phyloP scores from a whole-genome alignment of 805 yeast species.

The Lipomyces japonicus region DNA sequence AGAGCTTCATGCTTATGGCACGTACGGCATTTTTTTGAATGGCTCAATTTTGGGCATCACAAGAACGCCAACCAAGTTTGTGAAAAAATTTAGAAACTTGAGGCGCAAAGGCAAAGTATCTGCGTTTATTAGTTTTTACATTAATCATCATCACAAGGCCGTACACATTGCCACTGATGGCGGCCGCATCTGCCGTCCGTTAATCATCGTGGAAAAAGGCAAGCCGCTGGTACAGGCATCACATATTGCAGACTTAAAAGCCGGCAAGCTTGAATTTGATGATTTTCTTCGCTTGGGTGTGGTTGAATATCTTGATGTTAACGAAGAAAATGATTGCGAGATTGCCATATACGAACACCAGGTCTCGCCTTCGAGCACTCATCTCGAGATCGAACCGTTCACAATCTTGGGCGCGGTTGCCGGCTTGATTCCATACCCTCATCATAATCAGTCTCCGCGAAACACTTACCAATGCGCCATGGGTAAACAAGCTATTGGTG shows the following conservation, averaged over 20 bases:
- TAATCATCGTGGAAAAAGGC: conserved; percentile 79
- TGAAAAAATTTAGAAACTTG: conserved; percentile 67
- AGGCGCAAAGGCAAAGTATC: conserved; percentile 84
- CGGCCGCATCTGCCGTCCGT: conserved; percentile 95
- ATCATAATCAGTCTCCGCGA: conserved; percentile 99
- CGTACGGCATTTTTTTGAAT: conserved; percentile 81
- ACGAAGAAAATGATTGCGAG: conserved; percentile 91
- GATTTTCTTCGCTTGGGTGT: conserved; percentile 81
- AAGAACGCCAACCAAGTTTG: conserved; percentile 79
- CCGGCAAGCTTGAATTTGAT: conserved; percentile 81
- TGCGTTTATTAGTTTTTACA: conserved; percentile 85
- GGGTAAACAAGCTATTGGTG: conserved; percentile 99
- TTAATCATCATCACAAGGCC: conserved; percentile 83
- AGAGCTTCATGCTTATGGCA: conserved; percentile 68
- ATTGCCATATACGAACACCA: conserved; percentile 84
- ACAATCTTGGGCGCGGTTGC: conserved; percentile 96
- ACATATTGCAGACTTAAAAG: conserved; percentile 60
- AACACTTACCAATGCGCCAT: conserved; percentile 98
- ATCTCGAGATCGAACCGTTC: conserved; percentile 92
- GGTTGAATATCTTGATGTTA: conserved; percentile 94
- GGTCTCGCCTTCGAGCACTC: conserved; percentile 59
- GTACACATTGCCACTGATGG: conserved; percentile 99
- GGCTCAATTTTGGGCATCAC: conserved; percentile 94
- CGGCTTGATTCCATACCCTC: conserved; percentile 98
- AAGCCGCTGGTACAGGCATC: conserved; percentile 63